Base-by-base conservation (phyloP, 2,329 filamentous ascomycete species). In the Dothideomycetes sp. region DNA sequence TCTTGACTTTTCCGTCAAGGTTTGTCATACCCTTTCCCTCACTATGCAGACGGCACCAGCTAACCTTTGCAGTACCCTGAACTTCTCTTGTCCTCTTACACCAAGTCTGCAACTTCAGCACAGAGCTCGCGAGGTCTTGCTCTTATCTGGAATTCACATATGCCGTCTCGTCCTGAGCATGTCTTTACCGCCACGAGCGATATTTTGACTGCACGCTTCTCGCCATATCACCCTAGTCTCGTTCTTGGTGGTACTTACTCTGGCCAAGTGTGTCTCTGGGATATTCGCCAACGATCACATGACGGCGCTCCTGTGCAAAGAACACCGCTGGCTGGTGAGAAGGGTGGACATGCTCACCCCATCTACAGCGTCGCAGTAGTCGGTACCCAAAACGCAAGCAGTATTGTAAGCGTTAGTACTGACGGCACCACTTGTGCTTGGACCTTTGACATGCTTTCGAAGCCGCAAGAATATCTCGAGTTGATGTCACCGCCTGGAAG, bases 331-430 rank as follows among this genome's bases (percentile, higher is more conserved):
- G 96, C 89, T 4, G 89, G 91, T 36, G 88, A 85, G 11, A 88
- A 58, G 33, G 56, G 52, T 10, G 59, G 91, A 11, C 91, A 98
- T 60, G 94, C 91, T 5, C 91, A 98, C 56, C 91, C 91, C 0
- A 84, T 98, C 47, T 98, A 98, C 66, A 87, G 83, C 30, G 78
- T 98, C 42, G 84, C 91, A 46, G 93, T 98, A 40, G 86, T 98
- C 36, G 91, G 91, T 47, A 98, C 93, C 1, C 91, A 96, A 57
- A 98, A 98, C 59, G 91, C 91, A 43, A 94, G 95, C 66, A 98
- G 96, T 61, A 94, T 98, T 57, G 84, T 98, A 52, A 95, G 88
- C 24, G 89, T 86, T 58, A 95, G 87, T 1, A 98, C 91, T 1
- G 91, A 98, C 56, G 91, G 91, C 40, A 86, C 94, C 8, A 86